These are phyloP conservation scores for Mortierella claussenii DNA, from an alignment of 192 early-diverging fungal genomes.

Conservation along the genomic window DNA sequence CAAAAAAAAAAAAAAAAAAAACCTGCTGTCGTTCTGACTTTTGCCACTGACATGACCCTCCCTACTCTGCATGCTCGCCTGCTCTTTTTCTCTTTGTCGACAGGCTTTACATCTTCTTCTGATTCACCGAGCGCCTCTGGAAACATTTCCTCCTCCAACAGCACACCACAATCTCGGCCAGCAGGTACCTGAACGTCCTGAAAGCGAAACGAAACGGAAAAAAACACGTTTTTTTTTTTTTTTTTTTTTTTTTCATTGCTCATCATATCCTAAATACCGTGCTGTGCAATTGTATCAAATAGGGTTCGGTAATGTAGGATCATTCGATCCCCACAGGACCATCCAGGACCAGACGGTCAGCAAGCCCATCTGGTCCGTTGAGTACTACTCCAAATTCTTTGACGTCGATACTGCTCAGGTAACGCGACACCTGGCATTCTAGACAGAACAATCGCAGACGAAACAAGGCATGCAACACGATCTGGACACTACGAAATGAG, in stretches of 20 bases:
- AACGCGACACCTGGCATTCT: neutral
- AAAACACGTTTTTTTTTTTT: neutral
- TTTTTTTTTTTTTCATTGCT: neutral
- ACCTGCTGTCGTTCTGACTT: neutral
- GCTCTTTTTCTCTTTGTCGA: too few relatives aligned
- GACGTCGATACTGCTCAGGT: slow-evolving; percentile 93
- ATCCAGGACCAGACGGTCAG: slow-evolving; percentile 42
- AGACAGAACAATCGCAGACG: too few relatives aligned
- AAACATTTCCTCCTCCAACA: slow-evolving; percentile 29
- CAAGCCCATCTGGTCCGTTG: slow-evolving; percentile 86
- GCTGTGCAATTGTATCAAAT: neutral
- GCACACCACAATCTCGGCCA: slow-evolving; percentile 43
- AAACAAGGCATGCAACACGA: neutral
- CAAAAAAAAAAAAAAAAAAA: too few relatives aligned
- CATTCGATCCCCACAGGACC: slow-evolving; percentile 41
- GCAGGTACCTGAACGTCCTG: slow-evolving; percentile 12
- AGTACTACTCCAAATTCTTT: slow-evolving; percentile 92
- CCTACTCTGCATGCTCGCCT: too few relatives aligned
- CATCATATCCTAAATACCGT: too few relatives aligned
- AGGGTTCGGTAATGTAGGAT: slow-evolving; percentile 33
- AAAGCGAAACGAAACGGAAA: neutral
- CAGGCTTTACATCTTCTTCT: slow-evolving; percentile 42
- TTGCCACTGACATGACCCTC: too few relatives aligned
- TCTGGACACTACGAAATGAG: neutral
- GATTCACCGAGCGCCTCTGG: slow-evolving; percentile 33